These are phyloP conservation scores for Morella rubra DNA, from an alignment of 306 rosid genomes.

Conservation along the genomic window DNA sequence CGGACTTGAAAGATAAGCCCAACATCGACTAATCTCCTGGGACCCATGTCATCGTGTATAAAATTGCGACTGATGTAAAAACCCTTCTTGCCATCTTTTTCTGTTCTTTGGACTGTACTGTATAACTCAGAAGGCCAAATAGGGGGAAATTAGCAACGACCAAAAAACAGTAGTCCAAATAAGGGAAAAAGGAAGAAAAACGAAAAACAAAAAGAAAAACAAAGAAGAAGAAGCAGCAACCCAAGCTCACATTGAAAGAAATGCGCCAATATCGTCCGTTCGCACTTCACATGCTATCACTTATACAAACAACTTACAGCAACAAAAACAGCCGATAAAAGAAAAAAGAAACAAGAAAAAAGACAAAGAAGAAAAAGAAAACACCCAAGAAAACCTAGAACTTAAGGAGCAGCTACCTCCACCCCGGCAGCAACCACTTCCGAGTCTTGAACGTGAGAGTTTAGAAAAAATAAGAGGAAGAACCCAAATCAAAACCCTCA, in stretches of 20 bases:
- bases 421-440: neutral
- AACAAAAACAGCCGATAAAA: neutral
- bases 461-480: constrained; percentile 33
- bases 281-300: too few species aligned
- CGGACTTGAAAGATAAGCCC: neutral
- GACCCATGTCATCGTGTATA: too few species aligned
- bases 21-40: neutral
- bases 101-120: too few species aligned
- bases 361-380: neutral
- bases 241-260: neutral
- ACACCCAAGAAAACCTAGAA: neutral
- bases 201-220: too few species aligned
- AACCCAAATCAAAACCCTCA: constrained; percentile 30
- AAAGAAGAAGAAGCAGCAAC: neutral
- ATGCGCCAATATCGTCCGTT: neutral
- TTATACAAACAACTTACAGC: neutral
- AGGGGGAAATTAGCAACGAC: too few species aligned
- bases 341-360: neutral
- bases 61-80: too few species aligned
- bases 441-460: too few species aligned
- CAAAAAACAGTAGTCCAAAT: too few species aligned
- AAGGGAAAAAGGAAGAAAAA: too few species aligned
- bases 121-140: too few species aligned
- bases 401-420: neutral
- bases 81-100: too few species aligned